Evolutionary conservation across 192 early-diverging fungal species (phyloP).

Genomic region (Gamsiella multidivaricata): DNA sequence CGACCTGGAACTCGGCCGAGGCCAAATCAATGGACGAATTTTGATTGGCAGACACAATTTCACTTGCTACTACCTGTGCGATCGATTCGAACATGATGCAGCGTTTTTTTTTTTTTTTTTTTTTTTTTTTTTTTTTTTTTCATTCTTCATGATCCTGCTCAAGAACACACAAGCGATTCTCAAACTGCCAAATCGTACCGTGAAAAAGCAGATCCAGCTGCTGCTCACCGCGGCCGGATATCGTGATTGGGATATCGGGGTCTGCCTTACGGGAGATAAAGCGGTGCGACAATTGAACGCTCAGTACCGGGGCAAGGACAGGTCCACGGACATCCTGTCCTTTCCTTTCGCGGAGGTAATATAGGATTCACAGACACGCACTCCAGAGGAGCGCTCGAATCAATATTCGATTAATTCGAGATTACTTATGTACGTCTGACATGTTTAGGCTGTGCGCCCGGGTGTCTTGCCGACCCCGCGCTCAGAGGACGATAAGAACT

Average conservation of each 20-base stretch:
- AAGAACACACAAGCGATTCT: conserved; percentile 41
- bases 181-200: background rate
- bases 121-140: background rate
- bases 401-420: too few species aligned
- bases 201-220: conserved; percentile 42
- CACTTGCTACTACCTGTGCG: too few species aligned
- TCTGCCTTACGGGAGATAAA: conserved; percentile 62
- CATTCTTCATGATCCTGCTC: conserved; percentile 42
- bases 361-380: background rate
- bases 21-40: too few species aligned
- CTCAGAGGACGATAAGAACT: conserved; percentile 61
- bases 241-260: conserved; percentile 70
- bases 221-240: conserved; percentile 65
- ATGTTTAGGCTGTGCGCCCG: conserved; percentile 39
- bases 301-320: conserved; percentile 62
- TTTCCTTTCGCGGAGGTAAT: conserved; percentile 69
- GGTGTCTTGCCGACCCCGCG: conserved; percentile 51
- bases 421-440: background rate
- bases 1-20: too few species aligned
- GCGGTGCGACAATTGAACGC: conserved; percentile 62
- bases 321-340: conserved; percentile 71
- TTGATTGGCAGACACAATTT: too few species aligned
- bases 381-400: background rate
- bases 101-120: too few species aligned
- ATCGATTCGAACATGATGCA: too few species aligned